phyloP scores from a whole-genome alignment of 352 stramenopile species.

The Phytophthora sansomeana region DNA sequence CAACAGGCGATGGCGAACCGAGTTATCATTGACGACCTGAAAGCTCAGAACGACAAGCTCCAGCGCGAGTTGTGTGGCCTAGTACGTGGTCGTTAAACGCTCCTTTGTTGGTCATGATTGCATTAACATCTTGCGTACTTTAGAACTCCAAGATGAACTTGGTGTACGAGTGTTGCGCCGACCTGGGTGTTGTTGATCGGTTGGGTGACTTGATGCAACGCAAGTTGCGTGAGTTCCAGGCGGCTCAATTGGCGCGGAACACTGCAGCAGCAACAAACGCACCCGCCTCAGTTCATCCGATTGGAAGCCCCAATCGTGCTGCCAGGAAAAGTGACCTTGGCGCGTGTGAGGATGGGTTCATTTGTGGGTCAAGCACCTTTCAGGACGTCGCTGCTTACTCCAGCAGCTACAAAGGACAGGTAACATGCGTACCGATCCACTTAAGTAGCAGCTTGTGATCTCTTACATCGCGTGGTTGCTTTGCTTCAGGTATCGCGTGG shows the following conservation, averaged over 20 bases:
- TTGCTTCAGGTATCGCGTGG: slow-evolving; percentile 38
- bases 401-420: slow-evolving; percentile 74
- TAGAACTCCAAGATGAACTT: slow-evolving; percentile 71
- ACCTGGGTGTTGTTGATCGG: slow-evolving; percentile 59
- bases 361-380: slow-evolving; percentile 65
- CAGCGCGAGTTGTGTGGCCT: slow-evolving; percentile 65
- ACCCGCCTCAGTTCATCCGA: slow-evolving; percentile 13
- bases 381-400: slow-evolving; percentile 63
- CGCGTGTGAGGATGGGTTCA: slow-evolving; percentile 53
- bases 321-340: slow-evolving; percentile 37
- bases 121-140: not conserved
- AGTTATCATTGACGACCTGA: slow-evolving; percentile 60
- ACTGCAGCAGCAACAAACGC: slow-evolving; percentile 16
- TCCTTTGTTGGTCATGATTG: not conserved
- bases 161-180: slow-evolving; percentile 66
- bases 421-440: not conserved
- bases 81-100: slow-evolving; percentile 30
- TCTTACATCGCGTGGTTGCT: not conserved
- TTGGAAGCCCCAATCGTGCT: slow-evolving; percentile 30
- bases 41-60: slow-evolving; percentile 65
- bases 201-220: slow-evolving; percentile 71
- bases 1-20: slow-evolving; percentile 60
- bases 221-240: slow-evolving; percentile 63
- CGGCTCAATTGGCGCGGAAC: slow-evolving; percentile 46
- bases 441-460: not conserved